Evolutionary conservation across 2,329 filamentous ascomycete genomes (phyloP).

Genomic region (Pseudocercospora crystallina): DNA sequence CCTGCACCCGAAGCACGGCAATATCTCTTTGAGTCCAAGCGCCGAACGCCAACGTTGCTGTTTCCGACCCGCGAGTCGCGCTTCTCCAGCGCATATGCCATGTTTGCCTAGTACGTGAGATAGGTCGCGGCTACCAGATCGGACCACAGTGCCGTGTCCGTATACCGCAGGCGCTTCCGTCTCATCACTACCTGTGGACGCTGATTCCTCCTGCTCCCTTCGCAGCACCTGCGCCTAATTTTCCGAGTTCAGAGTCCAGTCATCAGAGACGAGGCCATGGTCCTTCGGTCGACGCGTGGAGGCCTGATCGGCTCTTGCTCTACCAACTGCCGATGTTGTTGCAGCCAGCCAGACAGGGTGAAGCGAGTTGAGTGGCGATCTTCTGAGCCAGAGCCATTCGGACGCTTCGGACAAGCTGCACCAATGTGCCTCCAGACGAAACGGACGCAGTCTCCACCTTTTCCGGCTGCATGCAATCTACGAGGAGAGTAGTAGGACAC

Average conservation of each 20-base stretch:
- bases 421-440: neutral
- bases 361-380: constrained; percentile 2
- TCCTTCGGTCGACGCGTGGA: neutral
- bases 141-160: no score
- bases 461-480: neutral
- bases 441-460: neutral
- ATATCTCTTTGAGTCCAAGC: constrained; percentile 1
- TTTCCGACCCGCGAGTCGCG: neutral
- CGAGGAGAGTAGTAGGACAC: neutral
- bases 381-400: no score
- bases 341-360: constrained; percentile 7
- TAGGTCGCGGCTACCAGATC: neutral
- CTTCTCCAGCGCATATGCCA: neutral
- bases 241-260: no score
- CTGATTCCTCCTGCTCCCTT: no score
- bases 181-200: no score
- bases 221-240: no score
- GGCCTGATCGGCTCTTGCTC: neutral
- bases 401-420: no score
- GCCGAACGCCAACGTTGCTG: constrained; percentile 1
- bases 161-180: no score
- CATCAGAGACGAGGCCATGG: no score
- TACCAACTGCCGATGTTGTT: constrained; percentile 5
- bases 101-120: no score
- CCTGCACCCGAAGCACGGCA: constrained; percentile 1